Conservation (phyloP, 139 green algal genomes). For the Haematococcus sp. region DNA sequence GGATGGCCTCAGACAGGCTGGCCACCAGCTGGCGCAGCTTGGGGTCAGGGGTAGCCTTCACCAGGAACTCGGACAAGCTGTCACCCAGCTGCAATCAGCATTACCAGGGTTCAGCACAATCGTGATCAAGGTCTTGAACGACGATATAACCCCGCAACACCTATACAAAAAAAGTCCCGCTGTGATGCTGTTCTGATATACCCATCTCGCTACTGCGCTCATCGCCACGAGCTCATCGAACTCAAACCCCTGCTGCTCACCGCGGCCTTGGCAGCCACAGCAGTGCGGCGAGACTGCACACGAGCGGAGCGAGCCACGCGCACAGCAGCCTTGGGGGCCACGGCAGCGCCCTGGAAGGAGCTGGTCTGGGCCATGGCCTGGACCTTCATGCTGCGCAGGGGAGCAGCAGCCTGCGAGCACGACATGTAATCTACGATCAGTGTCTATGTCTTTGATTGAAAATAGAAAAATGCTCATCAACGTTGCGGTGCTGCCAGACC, state of each 20-base stretch:
- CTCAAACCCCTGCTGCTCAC: conserved; percentile 6
- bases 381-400: conserved; percentile 15
- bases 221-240: too few species aligned
- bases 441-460: neutral
- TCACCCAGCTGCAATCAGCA: conserved; percentile 72
- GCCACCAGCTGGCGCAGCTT: conserved; percentile 92
- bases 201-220: too few species aligned
- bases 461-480: neutral
- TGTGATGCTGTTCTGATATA: neutral
- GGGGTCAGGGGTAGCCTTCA: conserved; percentile 75
- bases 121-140: too few species aligned
- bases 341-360: conserved; percentile 27
- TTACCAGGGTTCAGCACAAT: neutral
- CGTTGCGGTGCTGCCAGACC: neutral
- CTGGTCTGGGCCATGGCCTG: conserved; percentile 21
- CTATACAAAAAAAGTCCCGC: too few species aligned
- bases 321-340: conserved; percentile 10
- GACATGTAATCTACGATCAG: neutral
- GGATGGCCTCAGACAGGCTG: conserved; percentile 84
- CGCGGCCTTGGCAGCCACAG: conserved; percentile 52
- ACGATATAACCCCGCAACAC: too few species aligned
- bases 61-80: conserved; percentile 89
- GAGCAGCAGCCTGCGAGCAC: conserved; percentile 4
- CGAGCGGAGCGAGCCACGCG: conserved; percentile 13
- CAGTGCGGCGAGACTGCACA: conserved; percentile 28